A percentile compares a stretch with the other conserved stretches of the same genome.
phyloP scores from a whole-genome alignment of 108 stramenopile species.

The Cyclotella cryptica region DNA sequence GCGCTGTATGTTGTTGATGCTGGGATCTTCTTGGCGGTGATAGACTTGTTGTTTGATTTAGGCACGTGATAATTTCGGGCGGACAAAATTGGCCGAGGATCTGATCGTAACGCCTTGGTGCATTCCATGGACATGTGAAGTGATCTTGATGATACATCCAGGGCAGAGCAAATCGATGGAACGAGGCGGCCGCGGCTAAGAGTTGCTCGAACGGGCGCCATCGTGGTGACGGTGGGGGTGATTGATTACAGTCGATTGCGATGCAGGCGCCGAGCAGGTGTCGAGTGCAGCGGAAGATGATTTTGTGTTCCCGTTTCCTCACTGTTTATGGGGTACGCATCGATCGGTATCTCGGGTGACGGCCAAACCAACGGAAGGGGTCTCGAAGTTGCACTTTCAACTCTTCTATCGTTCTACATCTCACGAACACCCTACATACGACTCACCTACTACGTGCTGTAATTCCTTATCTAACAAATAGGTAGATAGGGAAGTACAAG shows the following conservation, averaged over 20 bases:
- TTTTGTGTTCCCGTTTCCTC: too few species aligned
- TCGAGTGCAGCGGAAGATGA: too few species aligned
- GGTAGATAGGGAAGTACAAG: too few species aligned
- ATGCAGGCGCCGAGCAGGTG: too few species aligned
- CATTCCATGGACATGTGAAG: neutral
- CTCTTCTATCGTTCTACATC: neutral
- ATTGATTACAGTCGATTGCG: too few species aligned
- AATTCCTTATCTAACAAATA: too few species aligned
- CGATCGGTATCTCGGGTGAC: neutral
- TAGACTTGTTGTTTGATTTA: neutral
- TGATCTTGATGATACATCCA: conserved; percentile 10
- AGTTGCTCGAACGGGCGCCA: conserved; percentile 24
- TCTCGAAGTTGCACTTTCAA: too few species aligned
- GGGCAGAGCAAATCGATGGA: neutral
- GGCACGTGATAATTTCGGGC: conserved; percentile 12
- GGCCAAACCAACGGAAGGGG: neutral
- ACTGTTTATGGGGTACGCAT: too few species aligned
- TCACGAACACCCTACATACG: neutral
- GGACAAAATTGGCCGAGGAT: conserved; percentile 23
- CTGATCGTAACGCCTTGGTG: conserved; percentile 3
- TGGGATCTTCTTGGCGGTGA: conserved; percentile 3
- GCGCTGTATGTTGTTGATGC: conserved; percentile 36
- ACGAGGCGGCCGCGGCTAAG: conserved; percentile 2
- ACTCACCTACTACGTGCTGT: too few species aligned
- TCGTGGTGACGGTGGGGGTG: conserved; percentile 2